phyloP scores from a whole-genome alignment of 495 filamentous ascomycete genomes.

The Corynascus novoguineensis region DNA sequence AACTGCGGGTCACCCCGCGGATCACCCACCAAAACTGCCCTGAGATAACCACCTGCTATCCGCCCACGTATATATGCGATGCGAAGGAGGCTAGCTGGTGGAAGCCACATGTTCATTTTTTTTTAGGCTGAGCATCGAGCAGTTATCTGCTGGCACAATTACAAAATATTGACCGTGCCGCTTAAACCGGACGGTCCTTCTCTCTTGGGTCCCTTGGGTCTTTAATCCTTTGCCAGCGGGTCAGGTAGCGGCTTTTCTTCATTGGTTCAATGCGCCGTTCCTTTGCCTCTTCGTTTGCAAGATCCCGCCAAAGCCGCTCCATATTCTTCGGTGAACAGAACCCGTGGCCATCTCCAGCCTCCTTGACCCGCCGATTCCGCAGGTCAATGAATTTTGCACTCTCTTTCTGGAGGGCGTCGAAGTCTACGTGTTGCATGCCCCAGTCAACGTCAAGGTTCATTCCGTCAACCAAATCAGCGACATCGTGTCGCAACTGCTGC shows the following conservation, averaged over 20 bases:
- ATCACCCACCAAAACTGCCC: too few species aligned
- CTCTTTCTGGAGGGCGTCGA: not conserved
- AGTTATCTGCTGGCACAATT: not conserved
- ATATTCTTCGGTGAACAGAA: not conserved
- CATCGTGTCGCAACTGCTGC: not conserved
- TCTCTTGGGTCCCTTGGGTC: not conserved
- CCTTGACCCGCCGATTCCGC: not conserved
- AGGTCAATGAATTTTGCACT: not conserved
- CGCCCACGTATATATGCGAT: too few species aligned
- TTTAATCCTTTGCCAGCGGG: slow-evolving; percentile 4
- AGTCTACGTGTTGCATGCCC: slow-evolving; percentile 2
- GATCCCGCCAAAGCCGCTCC: slow-evolving; percentile 2
- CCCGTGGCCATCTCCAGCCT: not conserved
- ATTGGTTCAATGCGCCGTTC: not conserved
- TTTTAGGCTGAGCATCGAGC: too few species aligned
- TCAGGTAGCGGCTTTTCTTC: slow-evolving; percentile 3
- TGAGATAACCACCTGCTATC: too few species aligned
- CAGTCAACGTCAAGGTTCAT: slow-evolving; percentile 5
- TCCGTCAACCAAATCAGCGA: slow-evolving; percentile 8
- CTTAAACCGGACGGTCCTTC: not conserved
- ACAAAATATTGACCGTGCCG: not conserved
- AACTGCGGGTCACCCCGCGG: too few species aligned
- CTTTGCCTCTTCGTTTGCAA: slow-evolving; percentile 4
- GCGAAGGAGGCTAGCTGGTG: too few species aligned
- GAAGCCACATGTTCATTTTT: too few species aligned